Conservation (phyloP, 2,329 filamentous ascomycete species). For the Polytolypa hystricis region DNA sequence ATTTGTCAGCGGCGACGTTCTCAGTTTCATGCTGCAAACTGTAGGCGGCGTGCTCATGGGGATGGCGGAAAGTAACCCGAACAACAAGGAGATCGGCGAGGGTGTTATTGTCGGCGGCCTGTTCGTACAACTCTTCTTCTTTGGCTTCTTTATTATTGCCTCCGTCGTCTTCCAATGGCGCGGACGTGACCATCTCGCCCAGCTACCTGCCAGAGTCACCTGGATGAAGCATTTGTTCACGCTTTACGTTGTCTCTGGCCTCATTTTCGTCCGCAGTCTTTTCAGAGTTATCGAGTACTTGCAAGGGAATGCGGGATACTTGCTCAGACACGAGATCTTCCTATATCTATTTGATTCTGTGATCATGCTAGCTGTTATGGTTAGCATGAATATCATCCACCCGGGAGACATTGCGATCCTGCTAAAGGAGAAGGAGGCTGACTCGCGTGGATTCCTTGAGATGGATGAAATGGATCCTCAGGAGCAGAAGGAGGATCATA, state of each 20-base stretch:
- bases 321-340: conserved; percentile 21
- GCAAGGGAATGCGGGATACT: conserved; percentile 20
- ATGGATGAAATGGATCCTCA: no score
- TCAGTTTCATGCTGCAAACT: conserved; percentile 21
- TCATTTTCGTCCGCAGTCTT: conserved; percentile 23
- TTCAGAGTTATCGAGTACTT: conserved; percentile 25
- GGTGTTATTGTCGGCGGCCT: conserved; percentile 46
- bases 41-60: conserved; percentile 14
- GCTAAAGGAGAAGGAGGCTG: no score
- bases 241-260: conserved; percentile 17
- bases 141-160: conserved; percentile 44
- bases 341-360: conserved; percentile 24
- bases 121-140: conserved; percentile 46
- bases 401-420: conserved; percentile 8
- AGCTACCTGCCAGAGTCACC: conserved; percentile 5
- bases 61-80: conserved; percentile 16
- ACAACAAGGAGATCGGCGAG: conserved; percentile 14
- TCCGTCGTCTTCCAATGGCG: conserved; percentile 40
- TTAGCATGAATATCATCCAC: conserved; percentile 10
- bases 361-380: conserved; percentile 19
- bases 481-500: no score
- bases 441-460: no score
- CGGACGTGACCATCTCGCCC: conserved; percentile 25
- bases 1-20: conserved; percentile 21
- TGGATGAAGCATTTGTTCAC: conserved; percentile 26